Evolutionary conservation across 768 basidiomycete species (phyloP).

Genomic region (Pleurotus citrinopileatus): DNA sequence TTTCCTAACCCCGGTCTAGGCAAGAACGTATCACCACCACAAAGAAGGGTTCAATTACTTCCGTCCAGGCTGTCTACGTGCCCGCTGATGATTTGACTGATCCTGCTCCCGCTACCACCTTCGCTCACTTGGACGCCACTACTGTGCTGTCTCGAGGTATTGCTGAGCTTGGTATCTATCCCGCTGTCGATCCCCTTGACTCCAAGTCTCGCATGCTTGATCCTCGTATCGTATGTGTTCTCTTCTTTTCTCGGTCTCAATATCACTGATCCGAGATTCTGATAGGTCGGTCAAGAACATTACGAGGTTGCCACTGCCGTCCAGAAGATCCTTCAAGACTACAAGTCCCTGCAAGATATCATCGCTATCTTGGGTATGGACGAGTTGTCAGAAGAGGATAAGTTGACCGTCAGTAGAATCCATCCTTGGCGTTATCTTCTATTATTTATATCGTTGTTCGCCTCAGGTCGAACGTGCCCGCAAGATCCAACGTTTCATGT

Average conservation of each 20-base stretch:
- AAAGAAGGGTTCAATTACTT: constrained; percentile 99
- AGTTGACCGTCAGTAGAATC: constrained; percentile 75
- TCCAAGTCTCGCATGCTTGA: constrained; percentile 99
- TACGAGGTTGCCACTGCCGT: constrained; percentile 96
- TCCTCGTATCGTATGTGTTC: constrained; percentile 87
- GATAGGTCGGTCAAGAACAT: constrained; percentile 82
- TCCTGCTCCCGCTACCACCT: constrained; percentile 98
- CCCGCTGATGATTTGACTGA: constrained; percentile 99
- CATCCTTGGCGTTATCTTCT: background rate
- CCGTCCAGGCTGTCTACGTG: constrained; percentile 99
- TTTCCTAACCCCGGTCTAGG: constrained; percentile 37
- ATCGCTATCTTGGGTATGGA: constrained; percentile 99
- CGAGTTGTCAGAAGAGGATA: constrained; percentile 99
- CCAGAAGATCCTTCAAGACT: constrained; percentile 96
- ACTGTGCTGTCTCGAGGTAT: constrained; percentile 99
- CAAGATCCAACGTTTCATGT: constrained; percentile 99
- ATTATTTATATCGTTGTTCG: background rate
- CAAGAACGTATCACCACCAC: constrained; percentile 99
- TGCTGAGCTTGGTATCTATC: constrained; percentile 99
- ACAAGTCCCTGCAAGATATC: constrained; percentile 98
- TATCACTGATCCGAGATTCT: constrained; percentile 7
- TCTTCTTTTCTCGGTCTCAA: background rate
- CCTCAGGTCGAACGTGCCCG: constrained; percentile 91
- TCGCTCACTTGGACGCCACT: constrained; percentile 99
- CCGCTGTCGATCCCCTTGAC: constrained; percentile 98